These are phyloP conservation scores for Aspergillus versicolor DNA, from an alignment of 2,329 filamentous ascomycete genomes.

Conservation along the genomic window DNA sequence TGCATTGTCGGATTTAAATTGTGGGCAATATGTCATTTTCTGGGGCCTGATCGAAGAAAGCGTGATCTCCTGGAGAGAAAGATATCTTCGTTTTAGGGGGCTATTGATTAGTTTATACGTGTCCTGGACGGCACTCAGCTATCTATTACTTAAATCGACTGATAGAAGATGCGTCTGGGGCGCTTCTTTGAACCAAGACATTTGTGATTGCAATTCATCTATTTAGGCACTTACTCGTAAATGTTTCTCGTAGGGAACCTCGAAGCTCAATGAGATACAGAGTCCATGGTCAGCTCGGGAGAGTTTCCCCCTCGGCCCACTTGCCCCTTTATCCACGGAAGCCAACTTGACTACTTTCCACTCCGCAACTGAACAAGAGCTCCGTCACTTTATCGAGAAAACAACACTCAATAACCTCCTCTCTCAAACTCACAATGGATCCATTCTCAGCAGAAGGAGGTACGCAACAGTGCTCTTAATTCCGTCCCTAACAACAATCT, in stretches of 20 bases:
- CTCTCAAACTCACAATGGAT: slow-evolving; percentile 50
- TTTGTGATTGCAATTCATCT: background rate
- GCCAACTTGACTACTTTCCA: slow-evolving; percentile 25
- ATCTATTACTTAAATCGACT: slow-evolving; percentile 21
- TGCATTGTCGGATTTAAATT: slow-evolving; percentile 22
- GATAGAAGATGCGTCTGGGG: slow-evolving; percentile 22
- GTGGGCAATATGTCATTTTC: slow-evolving; percentile 12
- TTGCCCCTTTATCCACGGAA: slow-evolving; percentile 18
- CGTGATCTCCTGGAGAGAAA: slow-evolving; percentile 10
- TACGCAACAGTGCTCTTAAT: slow-evolving; percentile 28
- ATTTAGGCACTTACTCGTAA: background rate
- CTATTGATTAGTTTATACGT: slow-evolving; percentile 7
- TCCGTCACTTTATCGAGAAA: background rate
- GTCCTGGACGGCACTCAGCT: slow-evolving; percentile 15
- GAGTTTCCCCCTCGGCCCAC: slow-evolving; percentile 15
- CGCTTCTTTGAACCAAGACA: slow-evolving; percentile 14
- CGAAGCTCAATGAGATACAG: background rate
- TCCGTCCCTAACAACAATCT: background rate
- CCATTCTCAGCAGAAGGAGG: slow-evolving; percentile 65
- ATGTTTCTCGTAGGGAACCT: background rate
- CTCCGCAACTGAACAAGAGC: slow-evolving; percentile 2
- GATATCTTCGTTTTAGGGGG: slow-evolving; percentile 1
- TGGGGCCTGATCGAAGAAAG: slow-evolving; percentile 3
- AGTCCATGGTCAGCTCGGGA: slow-evolving; percentile 2
- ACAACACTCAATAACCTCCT: slow-evolving; percentile 7